Conservation (phyloP, 805 yeast genomes). For the Sugiyamaella floridensis region DNA sequence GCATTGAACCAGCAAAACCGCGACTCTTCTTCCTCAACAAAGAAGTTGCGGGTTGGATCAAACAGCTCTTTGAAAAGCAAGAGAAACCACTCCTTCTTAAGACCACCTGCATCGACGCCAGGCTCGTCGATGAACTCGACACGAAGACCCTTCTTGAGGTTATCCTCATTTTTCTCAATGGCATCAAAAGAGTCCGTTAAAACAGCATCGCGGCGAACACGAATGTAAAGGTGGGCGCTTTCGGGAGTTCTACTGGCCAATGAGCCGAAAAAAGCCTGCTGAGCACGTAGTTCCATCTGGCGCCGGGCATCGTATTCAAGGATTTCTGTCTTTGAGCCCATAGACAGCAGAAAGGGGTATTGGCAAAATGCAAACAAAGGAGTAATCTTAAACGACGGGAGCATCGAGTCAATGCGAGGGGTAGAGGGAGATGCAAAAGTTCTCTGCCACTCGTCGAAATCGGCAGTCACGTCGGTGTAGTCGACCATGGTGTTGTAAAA, state of each 20-base stretch:
- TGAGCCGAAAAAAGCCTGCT: slow-evolving; percentile 77
- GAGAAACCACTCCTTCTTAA: slow-evolving; percentile 89
- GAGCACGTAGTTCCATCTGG: slow-evolving; percentile 81
- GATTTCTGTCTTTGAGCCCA: slow-evolving; percentile 76
- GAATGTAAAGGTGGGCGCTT: slow-evolving; percentile 62
- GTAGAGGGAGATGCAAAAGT: background rate
- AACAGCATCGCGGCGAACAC: slow-evolving; percentile 59
- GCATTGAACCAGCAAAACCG: slow-evolving; percentile 64
- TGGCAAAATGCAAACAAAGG: slow-evolving; percentile 58
- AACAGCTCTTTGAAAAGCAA: slow-evolving; percentile 65
- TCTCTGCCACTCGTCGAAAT: slow-evolving; percentile 77
- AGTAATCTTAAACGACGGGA: slow-evolving; percentile 4
- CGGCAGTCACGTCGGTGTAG: slow-evolving; percentile 65
- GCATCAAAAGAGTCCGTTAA: slow-evolving; percentile 63
- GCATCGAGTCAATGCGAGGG: background rate
- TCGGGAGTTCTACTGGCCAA: slow-evolving; percentile 53
- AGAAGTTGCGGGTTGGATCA: slow-evolving; percentile 60
- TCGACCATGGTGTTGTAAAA: slow-evolving; percentile 82
- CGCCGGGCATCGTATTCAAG: slow-evolving; percentile 74
- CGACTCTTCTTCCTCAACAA: slow-evolving; percentile 61
- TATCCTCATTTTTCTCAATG: slow-evolving; percentile 47
- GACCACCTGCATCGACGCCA: slow-evolving; percentile 94
- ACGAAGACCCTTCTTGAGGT: slow-evolving; percentile 65
- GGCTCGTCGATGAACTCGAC: slow-evolving; percentile 83
- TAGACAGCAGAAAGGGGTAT: slow-evolving; percentile 71